Base-by-base conservation (phyloP, 768 basidiomycete genomes). In the Lepiota brunneoincarnata region DNA sequence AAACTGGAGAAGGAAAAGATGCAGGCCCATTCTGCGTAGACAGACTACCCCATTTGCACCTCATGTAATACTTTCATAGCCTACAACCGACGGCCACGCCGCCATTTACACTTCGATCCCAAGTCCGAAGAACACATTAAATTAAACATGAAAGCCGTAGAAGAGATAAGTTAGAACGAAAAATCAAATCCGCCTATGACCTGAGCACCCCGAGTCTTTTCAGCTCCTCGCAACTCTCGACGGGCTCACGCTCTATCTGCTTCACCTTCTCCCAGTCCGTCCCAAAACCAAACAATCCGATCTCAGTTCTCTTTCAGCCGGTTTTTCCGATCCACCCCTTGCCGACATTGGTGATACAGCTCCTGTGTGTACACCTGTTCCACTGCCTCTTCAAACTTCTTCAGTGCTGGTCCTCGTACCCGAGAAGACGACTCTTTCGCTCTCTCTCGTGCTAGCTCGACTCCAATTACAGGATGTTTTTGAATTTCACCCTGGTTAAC, bases 241-340 rank as follows among this genome's bases (percentile, higher is more conserved):
- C 76, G 35, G 75, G 78, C 73, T 94, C 88, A 26, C 69, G 71
- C 46, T 89, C 80, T 49, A 97, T 87, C 59, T 71, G 68, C 66
- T 78, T 75, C 55, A 98, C 88, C 70, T 91, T 91, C 28, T 93
- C 87, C 89, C 91, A 93, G 66, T 98, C 90, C 10, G 93, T 90
- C 26, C 93, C 91, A 50, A 97, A 74, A 4, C 95, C 96, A 67
- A 98, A 94, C 57, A 97, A 69, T 4, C 96, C 96, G 36, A 90
- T 69, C 62, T 93, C 87, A n/a, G 7, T 80, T 77, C 49, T 94
- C 87, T 64, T 87, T 86, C 56, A 76, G 71, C 56, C 85, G 83
- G 63, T 89, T 79, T 65, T 85, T 87, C 54, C 74, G 66, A 60
- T 92, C 86, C 45, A 83, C 55, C 39, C 84, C 87, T 5, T 77